Percentiles rank a stretch among this genome's conserved stretches.
phyloP scores from a whole-genome alignment of 2,329 filamentous ascomycete genomes.

The Fusarium foetens region DNA sequence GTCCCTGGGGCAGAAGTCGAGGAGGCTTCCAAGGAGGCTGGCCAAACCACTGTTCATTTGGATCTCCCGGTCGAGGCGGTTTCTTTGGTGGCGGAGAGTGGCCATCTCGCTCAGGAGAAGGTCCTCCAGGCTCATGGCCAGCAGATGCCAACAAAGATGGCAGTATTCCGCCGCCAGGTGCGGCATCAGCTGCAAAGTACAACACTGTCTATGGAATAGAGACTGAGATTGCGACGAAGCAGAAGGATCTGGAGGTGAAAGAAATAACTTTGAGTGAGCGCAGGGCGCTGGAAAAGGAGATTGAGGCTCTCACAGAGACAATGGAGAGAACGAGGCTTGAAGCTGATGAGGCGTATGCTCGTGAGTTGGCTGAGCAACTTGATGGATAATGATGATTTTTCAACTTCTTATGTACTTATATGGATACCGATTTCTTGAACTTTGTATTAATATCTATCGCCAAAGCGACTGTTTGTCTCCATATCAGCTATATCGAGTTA shows the following conservation, averaged over 20 bases:
- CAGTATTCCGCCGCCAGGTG: conserved; percentile 32
- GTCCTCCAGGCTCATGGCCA: conserved; percentile 50
- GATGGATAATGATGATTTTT: neutral
- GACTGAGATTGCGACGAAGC: conserved; percentile 47
- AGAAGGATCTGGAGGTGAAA: conserved; percentile 41
- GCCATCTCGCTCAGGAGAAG: neutral
- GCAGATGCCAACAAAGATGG: conserved; percentile 40
- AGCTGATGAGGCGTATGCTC: conserved; percentile 60
- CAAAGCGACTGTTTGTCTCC: neutral
- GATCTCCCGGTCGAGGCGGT: conserved; percentile 9
- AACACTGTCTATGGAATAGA: conserved; percentile 49
- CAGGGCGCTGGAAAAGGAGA: conserved; percentile 47
- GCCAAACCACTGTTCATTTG: conserved; percentile 13
- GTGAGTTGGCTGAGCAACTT: conserved; percentile 49
- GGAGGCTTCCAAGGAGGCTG: conserved; percentile 15
- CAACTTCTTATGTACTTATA: neutral
- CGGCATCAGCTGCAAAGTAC: conserved; percentile 51
- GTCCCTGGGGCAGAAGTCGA: conserved; percentile 11
- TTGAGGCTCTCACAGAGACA: conserved; percentile 52
- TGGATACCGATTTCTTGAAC: neutral
- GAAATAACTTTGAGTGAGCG: conserved; percentile 40
- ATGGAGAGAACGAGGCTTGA: conserved; percentile 54
- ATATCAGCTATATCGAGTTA: neutral
- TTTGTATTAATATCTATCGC: neutral
- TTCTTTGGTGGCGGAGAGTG: conserved; percentile 7